Evolutionary conservation across 108 stramenopile species (phyloP), one percentile per base, ranked within the genome.

Genomic region (Heterococcus sp.): DNA sequence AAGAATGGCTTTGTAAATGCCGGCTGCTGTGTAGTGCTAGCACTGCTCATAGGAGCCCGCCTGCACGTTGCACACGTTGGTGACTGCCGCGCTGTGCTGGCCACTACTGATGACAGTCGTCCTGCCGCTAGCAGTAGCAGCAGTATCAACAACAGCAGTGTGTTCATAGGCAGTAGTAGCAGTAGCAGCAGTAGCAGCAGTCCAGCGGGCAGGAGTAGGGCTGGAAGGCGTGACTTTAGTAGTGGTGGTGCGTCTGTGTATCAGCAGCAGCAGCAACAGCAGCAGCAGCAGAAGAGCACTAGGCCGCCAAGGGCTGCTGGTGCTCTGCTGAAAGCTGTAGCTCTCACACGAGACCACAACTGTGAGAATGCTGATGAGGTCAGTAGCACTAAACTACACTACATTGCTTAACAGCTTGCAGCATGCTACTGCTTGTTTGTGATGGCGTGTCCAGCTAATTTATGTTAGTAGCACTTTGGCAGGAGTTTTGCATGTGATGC

Each of bases 31-130:
- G 84, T 77, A 32, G 82, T 85, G 30, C 75, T 85, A 27, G 84
- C 84, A 27, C 81, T 85, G 32, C 33, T 85, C 8, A 11, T 85
- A 14, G 38, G 84, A 67, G 32, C 68, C 1, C 30, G 69, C 69
- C 75, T 85, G 30, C 75, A 77, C 71, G 75, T 85, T 37, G 82
- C 84, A 1, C 82, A 83, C 67, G 84, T 83, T n/a, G 84, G 84
- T 14, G 84, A 85, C 75, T 85, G 84, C 74, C 84, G 84, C 1
- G 75, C 82, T 14, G 82, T 85, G 0, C 75, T 85, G 21, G 84
- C 69, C 30, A 80, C 79, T 36, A 66, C 68, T 30, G 79, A 79
- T 32, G 35, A 70, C 28, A 29, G 69, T 4, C 81, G 81, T 39
- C 40, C 3, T 38, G 14, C 4, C 14, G 21, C 67, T 2, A 36